Evolutionary conservation across 2,329 filamentous ascomycete genomes (phyloP), one percentile per base, ranked within the genome.

Genomic region (Colletotrichum simmondsii): DNA sequence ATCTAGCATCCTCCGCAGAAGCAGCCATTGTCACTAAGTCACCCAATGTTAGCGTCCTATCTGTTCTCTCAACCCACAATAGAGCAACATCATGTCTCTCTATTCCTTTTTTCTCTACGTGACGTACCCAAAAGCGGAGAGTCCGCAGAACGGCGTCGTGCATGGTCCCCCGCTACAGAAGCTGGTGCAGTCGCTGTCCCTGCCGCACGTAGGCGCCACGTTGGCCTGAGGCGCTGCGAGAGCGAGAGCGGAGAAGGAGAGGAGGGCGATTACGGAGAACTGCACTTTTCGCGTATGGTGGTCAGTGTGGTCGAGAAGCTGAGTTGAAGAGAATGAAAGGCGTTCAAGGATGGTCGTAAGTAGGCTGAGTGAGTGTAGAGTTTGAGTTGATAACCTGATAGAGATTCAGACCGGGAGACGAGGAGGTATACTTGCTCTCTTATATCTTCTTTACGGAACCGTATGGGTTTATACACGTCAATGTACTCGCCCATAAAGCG

Each of bases 51-150:
- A 65, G 53, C n/a, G 46, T 28, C 12, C 5, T 7, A n/a, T n/a
- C 5, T 42, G 37, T 14, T 16, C 37, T 42, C 37, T 42, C 37
- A n/a, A n/a, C n/a, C n/a, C n/a, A n/a, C n/a, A n/a, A n/a, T n/a
- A n/a, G n/a, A n/a, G n/a, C n/a, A n/a, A n/a, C n/a, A n/a, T n/a
- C n/a, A n/a, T n/a, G n/a, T n/a, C n/a, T n/a, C n/a, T n/a, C n/a
- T n/a, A n/a, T n/a, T n/a, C n/a, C n/a, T 32, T 32, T 46, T 19
- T 16, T 16, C 35, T n/a, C n/a, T n/a, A n/a, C n/a, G n/a, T 42
- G 11, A 61, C 42, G 3, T 61, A 67, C 65, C 65, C 65, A 37
- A 67, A 67, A 16, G 65, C 65, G n/a, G 56, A 67, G 6, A 61
- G 65, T 1, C 65, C 56, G n/a, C 65, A 67, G 28, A 61, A 67